phyloP scores from a whole-genome alignment of 2,329 filamentous ascomycete genomes.

The Scolecobasidium constrictum region DNA sequence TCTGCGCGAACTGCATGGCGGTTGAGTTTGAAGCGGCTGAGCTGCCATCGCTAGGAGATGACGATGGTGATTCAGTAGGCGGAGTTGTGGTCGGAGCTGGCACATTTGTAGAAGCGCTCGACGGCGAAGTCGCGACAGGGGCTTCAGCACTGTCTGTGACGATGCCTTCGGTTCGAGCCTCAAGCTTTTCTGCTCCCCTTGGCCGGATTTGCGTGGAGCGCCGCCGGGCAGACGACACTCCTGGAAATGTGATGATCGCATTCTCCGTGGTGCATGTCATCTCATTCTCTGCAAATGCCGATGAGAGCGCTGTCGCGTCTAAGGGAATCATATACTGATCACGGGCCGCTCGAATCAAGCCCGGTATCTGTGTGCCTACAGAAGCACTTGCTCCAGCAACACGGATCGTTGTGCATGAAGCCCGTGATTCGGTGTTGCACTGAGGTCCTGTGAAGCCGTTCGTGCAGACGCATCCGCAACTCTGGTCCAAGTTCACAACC shows the following conservation, averaged over 20 bases:
- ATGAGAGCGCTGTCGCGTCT: conserved; percentile 56
- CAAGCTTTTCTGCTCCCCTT: not conserved
- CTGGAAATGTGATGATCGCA: conserved; percentile 74
- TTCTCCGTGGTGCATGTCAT: conserved; percentile 80
- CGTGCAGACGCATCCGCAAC: conserved; percentile 78
- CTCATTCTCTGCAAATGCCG: conserved; percentile 62
- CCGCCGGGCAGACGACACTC: conserved; percentile 10
- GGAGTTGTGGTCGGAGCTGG: conserved; percentile 12
- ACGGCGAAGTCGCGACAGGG: conserved; percentile 11
- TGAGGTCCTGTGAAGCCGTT: conserved; percentile 68
- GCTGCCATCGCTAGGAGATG: conserved; percentile 5
- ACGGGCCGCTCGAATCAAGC: conserved; percentile 55
- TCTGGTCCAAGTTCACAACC: conserved; percentile 48
- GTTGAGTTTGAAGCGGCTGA: conserved; percentile 24
- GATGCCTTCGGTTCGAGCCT: conserved; percentile 22
- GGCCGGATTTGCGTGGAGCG: not conserved
- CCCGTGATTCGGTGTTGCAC: conserved; percentile 40
- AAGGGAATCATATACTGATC: conserved; percentile 68
- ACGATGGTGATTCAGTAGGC: conserved; percentile 10
- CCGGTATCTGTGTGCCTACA: conserved; percentile 67
- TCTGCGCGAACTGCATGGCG: conserved; percentile 33
- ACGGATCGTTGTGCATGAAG: conserved; percentile 45
- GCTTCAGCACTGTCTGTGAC: conserved; percentile 16
- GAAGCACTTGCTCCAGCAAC: conserved; percentile 49
- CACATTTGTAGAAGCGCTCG: conserved; percentile 11